Evolutionary conservation across 2,329 filamentous ascomycete genomes (phyloP), one percentile per base, ranked within the genome.

Genomic region (Plectosphaerella plurivora): DNA sequence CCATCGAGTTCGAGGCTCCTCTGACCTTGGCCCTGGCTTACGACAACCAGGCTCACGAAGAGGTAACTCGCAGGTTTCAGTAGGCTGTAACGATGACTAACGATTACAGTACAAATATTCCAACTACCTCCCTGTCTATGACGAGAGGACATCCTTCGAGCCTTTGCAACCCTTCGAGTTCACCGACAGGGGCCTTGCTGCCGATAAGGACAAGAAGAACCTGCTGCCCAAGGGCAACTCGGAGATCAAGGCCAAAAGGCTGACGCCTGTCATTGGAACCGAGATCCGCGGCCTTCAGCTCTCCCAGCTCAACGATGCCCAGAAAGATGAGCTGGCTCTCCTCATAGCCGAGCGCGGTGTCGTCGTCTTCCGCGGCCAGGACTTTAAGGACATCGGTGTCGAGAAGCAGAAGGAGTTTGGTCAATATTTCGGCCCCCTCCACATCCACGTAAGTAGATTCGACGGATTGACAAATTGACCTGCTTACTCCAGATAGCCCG

Each of bases 251-350:
- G 55, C 59, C 14, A 63, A 54, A 2, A 52, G 41, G 11, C 41
- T 54, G 36, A 54, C 49, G 0, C 54, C 52, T 3, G 61, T 65
- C 47, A 71, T 74, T 44, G 71, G 72, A 12, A 73, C 70, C 5
- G 72, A 74, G 55, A 68, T 74, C 44, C 60, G 66, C 5, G 70
- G 69, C 1, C 57, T 73, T 25, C 71, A 73, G 53, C 59, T 74
- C 2, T 70, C 67, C 14, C 59, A 68, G 41, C 63, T 74, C 41
- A 68, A 60, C 10, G 65, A 70, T 53, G 57, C 60, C 39, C 70
- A 73, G 50, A 72, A 66, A 51, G 70, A 75, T 54, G 71, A 75
- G 55, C 60, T 74, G 9, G 72, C 69, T 1, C 61, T 73, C 1
- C 59, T 74, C n/a, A 67, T 73, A 48, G 70, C 71, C 1, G 67